Evolutionary conservation across 768 basidiomycete genomes (phyloP), one percentile per base, ranked within the genome.

Genomic region (Lentinula detonsa): DNA sequence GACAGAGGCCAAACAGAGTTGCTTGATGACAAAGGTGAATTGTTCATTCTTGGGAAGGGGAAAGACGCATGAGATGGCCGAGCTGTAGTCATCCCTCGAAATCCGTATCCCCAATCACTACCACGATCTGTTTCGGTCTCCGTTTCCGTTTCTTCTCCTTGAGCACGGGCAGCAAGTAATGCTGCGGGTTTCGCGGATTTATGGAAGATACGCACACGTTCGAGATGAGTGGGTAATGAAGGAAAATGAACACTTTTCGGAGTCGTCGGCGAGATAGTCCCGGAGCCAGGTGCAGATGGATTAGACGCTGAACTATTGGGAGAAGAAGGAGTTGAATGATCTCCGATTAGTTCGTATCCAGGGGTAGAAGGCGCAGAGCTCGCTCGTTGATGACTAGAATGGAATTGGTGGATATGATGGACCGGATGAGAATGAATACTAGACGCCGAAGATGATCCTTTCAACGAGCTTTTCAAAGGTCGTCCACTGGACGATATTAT

Each of bases 191-290:
- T 86, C 57, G 85, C 95, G 59, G 78, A 84, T 67, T 81, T 85
- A 67, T 71, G 82, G 74, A 83, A 91, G 7, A 91, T 62, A 15
- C 82, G 75, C 46, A 91, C 79, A 1, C 81, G 84, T 34, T 83
- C 84, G 23, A 91, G 76, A n/a, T 80, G 78, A 48, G 82, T 80
- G 62, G 83, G 77, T 53, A 82, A 79, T 0, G 84, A 79, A 11
- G 93, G 90, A 66, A 98, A 98, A 70, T 95, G 95, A 0, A 98
- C 95, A 56, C 85, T 88, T 76, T 96, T 96, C 1, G 82, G 84
- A 11, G 78, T 75, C 33, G 55, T 56, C 31, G 55, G 55, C 8
- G 55, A 42, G n/a, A 62, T 57, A 83, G 64, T 28, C 40, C 57
- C 6, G 58, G 59, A 37, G 28, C 40, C 40, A 43, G 62, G 57